phyloP scores from a whole-genome alignment of 2,329 filamentous ascomycete species.

The Xylariaceae sp. region DNA sequence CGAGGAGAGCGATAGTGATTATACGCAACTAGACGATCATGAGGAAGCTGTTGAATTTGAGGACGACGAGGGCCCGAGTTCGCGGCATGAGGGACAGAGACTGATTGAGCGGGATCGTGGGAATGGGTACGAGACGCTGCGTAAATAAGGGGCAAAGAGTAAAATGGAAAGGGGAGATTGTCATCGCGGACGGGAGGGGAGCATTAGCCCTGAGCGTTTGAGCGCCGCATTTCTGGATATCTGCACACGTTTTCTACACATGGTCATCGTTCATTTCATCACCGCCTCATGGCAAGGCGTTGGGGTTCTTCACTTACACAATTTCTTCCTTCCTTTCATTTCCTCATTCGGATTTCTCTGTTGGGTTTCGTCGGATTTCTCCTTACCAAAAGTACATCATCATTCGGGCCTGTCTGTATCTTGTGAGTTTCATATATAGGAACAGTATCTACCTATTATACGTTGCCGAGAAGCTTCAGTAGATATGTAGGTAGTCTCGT shows the following conservation, averaged over 20 bases:
- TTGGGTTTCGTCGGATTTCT: background rate
- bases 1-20: conserved; percentile 26
- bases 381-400: background rate
- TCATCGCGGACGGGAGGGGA: background rate
- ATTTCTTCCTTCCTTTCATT: background rate
- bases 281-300: background rate
- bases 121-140: conserved; percentile 11
- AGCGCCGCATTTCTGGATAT: background rate
- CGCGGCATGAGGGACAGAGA: too few species aligned
- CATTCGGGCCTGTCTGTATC: too few species aligned
- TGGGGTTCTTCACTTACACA: background rate
- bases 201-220: background rate
- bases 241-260: too few species aligned
- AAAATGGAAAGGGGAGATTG: background rate
- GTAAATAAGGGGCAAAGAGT: background rate
- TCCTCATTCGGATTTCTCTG: too few species aligned
- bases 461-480: too few species aligned
- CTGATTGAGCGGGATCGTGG: background rate
- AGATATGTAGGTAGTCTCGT: too few species aligned
- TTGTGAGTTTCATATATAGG: too few species aligned
- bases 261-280: background rate
- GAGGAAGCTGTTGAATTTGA: conserved; percentile 30
- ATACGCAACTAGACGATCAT: conserved; percentile 25
- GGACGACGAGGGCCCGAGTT: conserved; percentile 20
- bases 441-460: too few species aligned